These are phyloP conservation scores for Psilocybe subaeruginosa DNA, from an alignment of 768 basidiomycete genomes.

Conservation along the genomic window DNA sequence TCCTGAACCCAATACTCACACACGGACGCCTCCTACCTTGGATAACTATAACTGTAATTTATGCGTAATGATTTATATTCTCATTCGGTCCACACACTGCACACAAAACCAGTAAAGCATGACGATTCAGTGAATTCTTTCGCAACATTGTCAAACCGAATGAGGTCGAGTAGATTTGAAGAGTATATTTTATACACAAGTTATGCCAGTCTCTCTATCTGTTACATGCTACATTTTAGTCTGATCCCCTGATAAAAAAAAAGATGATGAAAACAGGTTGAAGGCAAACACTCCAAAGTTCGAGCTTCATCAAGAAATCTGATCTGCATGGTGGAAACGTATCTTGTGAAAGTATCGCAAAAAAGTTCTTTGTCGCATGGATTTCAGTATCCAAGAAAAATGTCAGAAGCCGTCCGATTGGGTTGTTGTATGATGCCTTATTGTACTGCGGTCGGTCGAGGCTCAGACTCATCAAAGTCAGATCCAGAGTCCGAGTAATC, in stretches of 20 bases:
- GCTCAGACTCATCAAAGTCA: slow-evolving; percentile 2
- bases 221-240: slow-evolving; percentile 17
- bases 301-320: neutral
- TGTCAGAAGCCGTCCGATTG: neutral
- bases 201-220: slow-evolving; percentile 13
- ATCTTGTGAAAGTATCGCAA: neutral
- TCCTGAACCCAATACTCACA: slow-evolving; percentile 1
- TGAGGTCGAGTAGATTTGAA: neutral
- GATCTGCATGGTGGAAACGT: neutral
- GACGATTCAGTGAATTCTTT: neutral
- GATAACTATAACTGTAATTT: neutral
- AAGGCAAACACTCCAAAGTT: neutral
- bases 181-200: neutral
- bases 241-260: neutral
- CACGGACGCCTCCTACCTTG: neutral
- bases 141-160: neutral
- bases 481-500: slow-evolving; percentile 32
- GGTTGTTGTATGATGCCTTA: neutral
- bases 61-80: neutral
- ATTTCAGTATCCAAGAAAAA: neutral
- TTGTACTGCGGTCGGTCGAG: neutral
- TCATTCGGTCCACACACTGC: too few relatives aligned
- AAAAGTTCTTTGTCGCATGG: neutral
- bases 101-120: neutral
- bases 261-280: slow-evolving; percentile 1